A percentile compares a stretch with the other conserved stretches of the same genome.
Evolutionary conservation across 345 rosid genomes (phyloP).

Genomic region (Nephelium lappaceum): DNA sequence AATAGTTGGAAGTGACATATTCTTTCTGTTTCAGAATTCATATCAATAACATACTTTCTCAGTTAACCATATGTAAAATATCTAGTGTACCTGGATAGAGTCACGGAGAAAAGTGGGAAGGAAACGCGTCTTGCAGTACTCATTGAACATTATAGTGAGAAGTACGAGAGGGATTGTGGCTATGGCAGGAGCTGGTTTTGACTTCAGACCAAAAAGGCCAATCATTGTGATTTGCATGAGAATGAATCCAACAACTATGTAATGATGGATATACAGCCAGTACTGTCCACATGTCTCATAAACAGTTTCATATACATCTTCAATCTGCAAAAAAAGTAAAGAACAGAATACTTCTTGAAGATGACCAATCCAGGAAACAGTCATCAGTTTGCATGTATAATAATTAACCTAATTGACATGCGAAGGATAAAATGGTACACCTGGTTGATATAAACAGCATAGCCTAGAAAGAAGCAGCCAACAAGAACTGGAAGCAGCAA

Average conservation of each 20-base stretch:
- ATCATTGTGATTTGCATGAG: slow-evolving; percentile 95
- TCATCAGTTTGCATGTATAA: neutral
- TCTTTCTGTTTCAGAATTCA: neutral
- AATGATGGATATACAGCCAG: slow-evolving; percentile 88
- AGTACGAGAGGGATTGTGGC: slow-evolving; percentile 74
- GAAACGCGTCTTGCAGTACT: slow-evolving; percentile 87
- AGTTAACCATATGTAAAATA: neutral
- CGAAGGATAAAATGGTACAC: slow-evolving; percentile 33
- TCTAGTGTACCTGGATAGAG: slow-evolving; percentile 57
- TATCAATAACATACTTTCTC: neutral
- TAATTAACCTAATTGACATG: neutral
- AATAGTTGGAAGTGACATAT: neutral
- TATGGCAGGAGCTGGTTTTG: slow-evolving; percentile 83
- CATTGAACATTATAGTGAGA: slow-evolving; percentile 71
- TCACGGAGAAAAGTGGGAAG: slow-evolving; percentile 66
- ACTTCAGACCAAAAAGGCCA: slow-evolving; percentile 86
- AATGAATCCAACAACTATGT: slow-evolving; percentile 59
- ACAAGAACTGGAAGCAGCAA: slow-evolving; percentile 81
- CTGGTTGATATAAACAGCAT: slow-evolving; percentile 82
- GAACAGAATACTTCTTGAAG: neutral
- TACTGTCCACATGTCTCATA: slow-evolving; percentile 80
- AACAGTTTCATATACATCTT: slow-evolving; percentile 69
- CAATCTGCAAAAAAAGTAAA: slow-evolving; percentile 49
- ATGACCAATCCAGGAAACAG: neutral
- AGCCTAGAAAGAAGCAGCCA: slow-evolving; percentile 81